Percentiles rank a stretch among this genome's conserved stretches.
Conservation (phyloP, 495 filamentous ascomycete species). For the Podospora comata region DNA sequence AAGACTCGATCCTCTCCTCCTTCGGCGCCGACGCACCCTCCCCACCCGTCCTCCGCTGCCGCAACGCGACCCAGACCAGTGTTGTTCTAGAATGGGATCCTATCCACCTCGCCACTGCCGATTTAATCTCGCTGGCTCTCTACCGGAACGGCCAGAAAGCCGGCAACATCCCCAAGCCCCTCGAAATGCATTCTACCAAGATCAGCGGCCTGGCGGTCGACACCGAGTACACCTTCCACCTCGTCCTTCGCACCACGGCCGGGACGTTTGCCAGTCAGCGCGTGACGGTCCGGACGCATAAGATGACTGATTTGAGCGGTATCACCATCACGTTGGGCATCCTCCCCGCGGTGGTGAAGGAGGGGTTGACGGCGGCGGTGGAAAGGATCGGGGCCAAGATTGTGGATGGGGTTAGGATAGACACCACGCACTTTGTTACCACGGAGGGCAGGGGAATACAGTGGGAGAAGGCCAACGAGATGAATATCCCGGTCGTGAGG, state of each 20-base stretch:
- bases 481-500: slow-evolving; percentile 97
- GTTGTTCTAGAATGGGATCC: slow-evolving; percentile 98
- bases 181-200: slow-evolving; percentile 87
- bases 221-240: slow-evolving; percentile 91
- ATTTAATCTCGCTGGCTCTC: slow-evolving; percentile 79
- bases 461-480: slow-evolving; percentile 96
- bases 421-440: slow-evolving; percentile 98
- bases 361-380: slow-evolving; percentile 68
- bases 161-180: slow-evolving; percentile 82
- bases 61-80: slow-evolving; percentile 94
- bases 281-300: slow-evolving; percentile 84
- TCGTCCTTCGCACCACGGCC: slow-evolving; percentile 86
- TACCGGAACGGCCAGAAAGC: slow-evolving; percentile 96
- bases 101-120: slow-evolving; percentile 86
- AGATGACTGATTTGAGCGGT: slow-evolving; percentile 96
- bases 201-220: slow-evolving; percentile 95
- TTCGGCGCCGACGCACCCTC: slow-evolving; percentile 81
- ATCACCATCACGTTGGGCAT: slow-evolving; percentile 94
- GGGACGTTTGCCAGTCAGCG: slow-evolving; percentile 81
- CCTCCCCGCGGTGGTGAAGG: slow-evolving; percentile 69
- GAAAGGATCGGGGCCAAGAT: slow-evolving; percentile 90
- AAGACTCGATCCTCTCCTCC: slow-evolving; percentile 78
- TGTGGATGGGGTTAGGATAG: slow-evolving; percentile 86
- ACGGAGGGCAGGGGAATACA: slow-evolving; percentile 85
- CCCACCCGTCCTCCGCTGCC: slow-evolving; percentile 77